Percentiles rank a stretch among this genome's conserved stretches.
Conservation (phyloP, 1,284 basidiomycete species). For the Ustilago loliicola region DNA sequence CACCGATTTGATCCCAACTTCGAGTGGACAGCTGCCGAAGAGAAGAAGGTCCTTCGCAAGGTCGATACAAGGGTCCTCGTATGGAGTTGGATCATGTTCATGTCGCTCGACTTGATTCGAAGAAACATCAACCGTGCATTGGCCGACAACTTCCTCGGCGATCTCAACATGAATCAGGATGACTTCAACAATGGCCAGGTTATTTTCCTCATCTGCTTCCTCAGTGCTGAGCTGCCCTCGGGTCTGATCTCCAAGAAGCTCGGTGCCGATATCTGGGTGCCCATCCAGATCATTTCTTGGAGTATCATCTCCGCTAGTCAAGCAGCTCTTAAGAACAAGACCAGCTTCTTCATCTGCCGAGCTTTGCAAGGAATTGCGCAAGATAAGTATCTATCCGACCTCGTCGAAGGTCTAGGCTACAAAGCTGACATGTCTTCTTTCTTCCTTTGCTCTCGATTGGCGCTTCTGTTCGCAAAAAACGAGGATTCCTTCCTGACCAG, state of each 20-base stretch:
- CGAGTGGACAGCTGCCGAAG: constrained; percentile 37
- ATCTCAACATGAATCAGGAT: constrained; percentile 56
- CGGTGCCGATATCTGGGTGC: constrained; percentile 59
- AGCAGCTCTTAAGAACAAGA: constrained; percentile 21
- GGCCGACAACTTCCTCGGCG: constrained; percentile 51
- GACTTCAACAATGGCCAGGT: constrained; percentile 62
- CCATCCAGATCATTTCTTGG: constrained; percentile 54
- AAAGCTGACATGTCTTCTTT: not conserved
- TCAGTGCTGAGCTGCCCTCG: constrained; percentile 57
- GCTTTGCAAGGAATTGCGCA: constrained; percentile 70
- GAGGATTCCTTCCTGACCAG: constrained; percentile 73
- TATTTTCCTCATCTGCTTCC: constrained; percentile 46
- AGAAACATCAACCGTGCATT: constrained; percentile 54
- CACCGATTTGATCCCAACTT: constrained; percentile 47
- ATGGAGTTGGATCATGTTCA: constrained; percentile 48
- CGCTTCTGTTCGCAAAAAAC: not conserved
- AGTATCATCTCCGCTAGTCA: constrained; percentile 39
- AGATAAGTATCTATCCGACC: constrained; percentile 54
- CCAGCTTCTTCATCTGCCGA: constrained; percentile 53
- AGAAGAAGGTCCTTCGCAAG: constrained; percentile 22
- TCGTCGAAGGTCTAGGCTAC: not conserved
- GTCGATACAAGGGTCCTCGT: constrained; percentile 29
- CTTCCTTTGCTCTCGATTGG: not conserved
- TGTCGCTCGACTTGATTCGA: constrained; percentile 51
- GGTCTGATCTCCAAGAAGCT: constrained; percentile 59